Base-by-base conservation (phyloP, 2,329 filamentous ascomycete genomes). In the Tolypocladium ophioglossoides region DNA sequence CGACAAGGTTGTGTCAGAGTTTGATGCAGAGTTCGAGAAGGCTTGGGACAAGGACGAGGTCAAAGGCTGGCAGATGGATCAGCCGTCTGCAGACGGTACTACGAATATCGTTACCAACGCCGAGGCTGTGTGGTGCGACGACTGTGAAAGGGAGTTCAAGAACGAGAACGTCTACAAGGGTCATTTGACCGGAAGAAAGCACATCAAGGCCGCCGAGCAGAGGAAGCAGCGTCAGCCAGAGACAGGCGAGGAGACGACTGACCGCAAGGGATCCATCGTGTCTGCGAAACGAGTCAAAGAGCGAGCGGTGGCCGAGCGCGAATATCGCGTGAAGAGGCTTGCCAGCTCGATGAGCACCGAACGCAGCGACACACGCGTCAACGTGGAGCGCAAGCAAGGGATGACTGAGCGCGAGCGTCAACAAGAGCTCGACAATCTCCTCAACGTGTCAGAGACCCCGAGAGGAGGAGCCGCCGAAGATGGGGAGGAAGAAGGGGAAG, bases 351-450 rank as follows among this genome's bases (percentile, higher is more conserved):
- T 99, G 83, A 86, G 88, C 66, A 87, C 86, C 16, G 89, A 96
- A 66, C 86, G 92, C 55, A 82, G 87, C 68, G 92, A 96, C 65
- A 97, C 94, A 0, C 83, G 88, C 50, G 86, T 94, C 63, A 97
- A 99, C 64, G 91, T 97, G 12, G 95, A 99, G 77, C 87, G 94
- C 52, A 94, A 90, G 70, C 90, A 95, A 68, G 92, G 92, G 60
- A 96, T 99, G 91, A 99, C 94, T 3, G 92, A 97, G 67, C 85
- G 91, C 35, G 94, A 99, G 70, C 86, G 94, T 16, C 88, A 95
- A 65, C 89, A 95, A 70, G 95, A 99, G 68, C 80, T 96, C 14
- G 91, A 96, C 53, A 91, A 91, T 47, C 74, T 96, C 16, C 89
- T 91, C 69, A 79, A 70, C 60, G 59, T 61, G 20, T 58, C 63